These are phyloP conservation scores for Polymyxa betae DNA, from an alignment of 208 protist genomes.

Conservation along the genomic window DNA sequence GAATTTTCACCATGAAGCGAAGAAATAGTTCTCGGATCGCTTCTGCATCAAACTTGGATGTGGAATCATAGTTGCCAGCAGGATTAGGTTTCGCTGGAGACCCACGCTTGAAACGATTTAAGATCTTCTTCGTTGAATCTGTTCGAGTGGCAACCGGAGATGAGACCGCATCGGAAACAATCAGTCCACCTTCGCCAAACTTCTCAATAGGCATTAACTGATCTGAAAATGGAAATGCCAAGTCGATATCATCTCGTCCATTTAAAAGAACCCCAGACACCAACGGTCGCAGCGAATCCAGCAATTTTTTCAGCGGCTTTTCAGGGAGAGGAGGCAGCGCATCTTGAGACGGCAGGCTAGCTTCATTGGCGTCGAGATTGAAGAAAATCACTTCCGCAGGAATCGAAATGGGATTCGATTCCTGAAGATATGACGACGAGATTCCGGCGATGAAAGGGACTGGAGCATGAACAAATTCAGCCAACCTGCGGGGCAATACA, in stretches of 20 bases:
- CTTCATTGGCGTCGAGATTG: constrained; percentile 51
- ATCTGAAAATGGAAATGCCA: not conserved
- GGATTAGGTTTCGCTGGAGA: not conserved
- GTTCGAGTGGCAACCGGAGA: not conserved
- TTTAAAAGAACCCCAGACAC: not conserved
- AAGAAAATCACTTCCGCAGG: constrained; percentile 47
- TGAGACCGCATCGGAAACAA: not conserved
- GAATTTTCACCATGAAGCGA: constrained; percentile 32
- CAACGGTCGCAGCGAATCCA: not conserved
- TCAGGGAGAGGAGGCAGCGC: constrained; percentile 42
- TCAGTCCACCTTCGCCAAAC: constrained; percentile 5
- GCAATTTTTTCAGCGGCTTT: constrained; percentile 7
- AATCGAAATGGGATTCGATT: not conserved
- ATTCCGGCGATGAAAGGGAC: constrained; percentile 60
- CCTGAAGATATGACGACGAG: not conserved
- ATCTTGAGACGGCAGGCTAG: not conserved
- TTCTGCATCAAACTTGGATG: not conserved
- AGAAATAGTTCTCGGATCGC: not conserved
- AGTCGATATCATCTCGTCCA: not conserved
- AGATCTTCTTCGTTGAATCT: not conserved
- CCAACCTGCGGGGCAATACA: not conserved
- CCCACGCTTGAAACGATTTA: not conserved
- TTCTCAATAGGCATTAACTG: constrained; percentile 13
- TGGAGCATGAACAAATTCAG: constrained; percentile 51
- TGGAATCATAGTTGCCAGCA: not conserved